These are phyloP conservation scores for Trichoderma guizhouense DNA, from an alignment of 2,329 filamentous ascomycete genomes.

Conservation along the genomic window DNA sequence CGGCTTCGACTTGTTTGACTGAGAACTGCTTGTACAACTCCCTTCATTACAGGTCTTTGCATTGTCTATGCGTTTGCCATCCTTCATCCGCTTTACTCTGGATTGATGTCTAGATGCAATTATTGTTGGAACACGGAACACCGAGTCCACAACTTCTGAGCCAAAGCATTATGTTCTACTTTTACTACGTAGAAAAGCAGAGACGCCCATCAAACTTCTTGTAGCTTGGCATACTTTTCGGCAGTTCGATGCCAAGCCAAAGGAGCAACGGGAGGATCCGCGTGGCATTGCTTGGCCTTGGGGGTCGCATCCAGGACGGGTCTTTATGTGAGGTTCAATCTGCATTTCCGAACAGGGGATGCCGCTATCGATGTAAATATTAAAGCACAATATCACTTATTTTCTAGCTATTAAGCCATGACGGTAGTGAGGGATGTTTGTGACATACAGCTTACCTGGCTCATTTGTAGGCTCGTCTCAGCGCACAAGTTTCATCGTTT, in stretches of 20 bases:
- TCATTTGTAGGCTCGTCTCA: background rate
- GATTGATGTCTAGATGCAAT: background rate
- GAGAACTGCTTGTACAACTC: background rate
- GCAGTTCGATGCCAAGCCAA: background rate
- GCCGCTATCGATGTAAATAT: no score
- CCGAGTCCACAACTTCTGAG: rapidly evolving
- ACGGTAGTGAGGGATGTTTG: background rate
- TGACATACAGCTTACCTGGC: background rate
- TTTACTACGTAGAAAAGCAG: background rate
- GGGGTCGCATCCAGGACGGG: background rate
- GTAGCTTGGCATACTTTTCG: background rate
- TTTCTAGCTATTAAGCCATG: rapidly evolving
- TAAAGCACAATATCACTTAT: background rate
- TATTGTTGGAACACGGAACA: background rate
- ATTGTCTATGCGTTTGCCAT: background rate
- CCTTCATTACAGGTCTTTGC: background rate
- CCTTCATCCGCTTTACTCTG: background rate
- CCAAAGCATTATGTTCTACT: background rate
- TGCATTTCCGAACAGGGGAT: background rate
- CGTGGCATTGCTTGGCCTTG: background rate
- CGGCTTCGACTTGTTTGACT: background rate
- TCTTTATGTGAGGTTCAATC: background rate
- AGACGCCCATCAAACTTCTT: no score
- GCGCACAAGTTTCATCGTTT: background rate
- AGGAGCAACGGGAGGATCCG: background rate